Evolutionary conservation across 495 filamentous ascomycete species (phyloP).

Genomic region (Xylaria castorea): DNA sequence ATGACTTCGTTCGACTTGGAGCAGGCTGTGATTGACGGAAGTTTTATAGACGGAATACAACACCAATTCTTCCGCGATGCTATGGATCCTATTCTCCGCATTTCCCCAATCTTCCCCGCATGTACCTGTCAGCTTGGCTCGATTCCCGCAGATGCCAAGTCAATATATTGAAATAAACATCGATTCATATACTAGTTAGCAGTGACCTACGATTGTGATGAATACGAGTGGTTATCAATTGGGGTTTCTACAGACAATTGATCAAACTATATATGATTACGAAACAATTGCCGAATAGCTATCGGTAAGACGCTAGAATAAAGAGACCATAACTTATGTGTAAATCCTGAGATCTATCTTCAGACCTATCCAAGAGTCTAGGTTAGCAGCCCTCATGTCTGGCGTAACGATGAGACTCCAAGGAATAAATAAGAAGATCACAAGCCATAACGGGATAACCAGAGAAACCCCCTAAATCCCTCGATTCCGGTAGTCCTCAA

Average conservation of each 20-base stretch:
- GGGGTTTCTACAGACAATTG: background rate
- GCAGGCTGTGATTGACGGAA: conserved; percentile 26
- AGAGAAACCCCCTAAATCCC: background rate
- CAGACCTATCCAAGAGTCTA: background rate
- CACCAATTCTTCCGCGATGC: conserved; percentile 18
- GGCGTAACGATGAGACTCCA: background rate
- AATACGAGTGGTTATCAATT: background rate
- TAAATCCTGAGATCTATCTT: background rate
- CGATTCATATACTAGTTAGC: background rate
- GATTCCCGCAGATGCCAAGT: background rate
- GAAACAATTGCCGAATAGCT: background rate
- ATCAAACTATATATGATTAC: background rate
- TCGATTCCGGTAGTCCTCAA: background rate
- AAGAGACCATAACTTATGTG: background rate
- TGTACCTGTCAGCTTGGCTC: background rate
- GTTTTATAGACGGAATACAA: background rate
- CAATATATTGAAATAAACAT: background rate
- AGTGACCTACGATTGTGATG: background rate
- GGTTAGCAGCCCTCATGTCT: background rate
- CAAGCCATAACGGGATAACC: background rate
- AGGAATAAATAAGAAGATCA: background rate
- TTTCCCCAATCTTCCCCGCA: conserved; percentile 21
- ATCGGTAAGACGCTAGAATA: background rate
- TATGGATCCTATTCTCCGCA: conserved; percentile 10
- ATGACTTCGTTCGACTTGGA: background rate